phyloP scores from a whole-genome alignment of 2,329 filamentous ascomycete genomes.

The Ascochyta fabae region DNA sequence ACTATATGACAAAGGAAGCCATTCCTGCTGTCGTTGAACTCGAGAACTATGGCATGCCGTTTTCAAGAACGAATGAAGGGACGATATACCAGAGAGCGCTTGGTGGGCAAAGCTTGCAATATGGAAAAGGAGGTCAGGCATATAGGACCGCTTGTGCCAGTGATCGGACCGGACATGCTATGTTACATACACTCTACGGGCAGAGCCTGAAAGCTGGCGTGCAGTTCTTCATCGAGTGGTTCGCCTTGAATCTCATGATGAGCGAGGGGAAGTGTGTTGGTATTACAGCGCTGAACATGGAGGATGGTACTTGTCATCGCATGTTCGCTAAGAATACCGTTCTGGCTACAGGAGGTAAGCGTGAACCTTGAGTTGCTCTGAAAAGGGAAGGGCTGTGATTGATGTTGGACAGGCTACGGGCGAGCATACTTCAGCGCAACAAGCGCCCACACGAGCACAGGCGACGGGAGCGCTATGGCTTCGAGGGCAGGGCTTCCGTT shows the following conservation, averaged over 20 bases:
- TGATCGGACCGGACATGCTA: slow-evolving; percentile 58
- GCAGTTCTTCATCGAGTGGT: slow-evolving; percentile 60
- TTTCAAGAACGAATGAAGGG: slow-evolving; percentile 56
- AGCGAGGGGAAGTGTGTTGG: slow-evolving; percentile 56
- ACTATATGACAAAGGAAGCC: slow-evolving; percentile 65
- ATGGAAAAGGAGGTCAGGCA: slow-evolving; percentile 57
- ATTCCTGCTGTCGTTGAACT: slow-evolving; percentile 62
- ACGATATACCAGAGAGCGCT: slow-evolving; percentile 58
- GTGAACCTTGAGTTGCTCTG: background rate
- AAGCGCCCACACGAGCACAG: slow-evolving; percentile 58
- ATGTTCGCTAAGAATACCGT: slow-evolving; percentile 58
- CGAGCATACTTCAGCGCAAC: slow-evolving; percentile 59
- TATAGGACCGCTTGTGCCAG: slow-evolving; percentile 56
- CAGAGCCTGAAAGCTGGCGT: slow-evolving; percentile 57
- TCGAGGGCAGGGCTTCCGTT: slow-evolving; percentile 57
- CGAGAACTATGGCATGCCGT: slow-evolving; percentile 63
- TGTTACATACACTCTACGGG: slow-evolving; percentile 59
- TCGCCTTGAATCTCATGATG: slow-evolving; percentile 58
- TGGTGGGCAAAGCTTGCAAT: slow-evolving; percentile 56
- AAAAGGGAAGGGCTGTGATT: background rate
- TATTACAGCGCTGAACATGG: slow-evolving; percentile 56
- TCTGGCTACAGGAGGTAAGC: slow-evolving; percentile 51
- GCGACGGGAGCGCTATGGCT: slow-evolving; percentile 59
- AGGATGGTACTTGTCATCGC: slow-evolving; percentile 57
- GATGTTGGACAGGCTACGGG: slow-evolving; percentile 50